Conservation (phyloP, 306 rosid species). For the Morella rubra region DNA sequence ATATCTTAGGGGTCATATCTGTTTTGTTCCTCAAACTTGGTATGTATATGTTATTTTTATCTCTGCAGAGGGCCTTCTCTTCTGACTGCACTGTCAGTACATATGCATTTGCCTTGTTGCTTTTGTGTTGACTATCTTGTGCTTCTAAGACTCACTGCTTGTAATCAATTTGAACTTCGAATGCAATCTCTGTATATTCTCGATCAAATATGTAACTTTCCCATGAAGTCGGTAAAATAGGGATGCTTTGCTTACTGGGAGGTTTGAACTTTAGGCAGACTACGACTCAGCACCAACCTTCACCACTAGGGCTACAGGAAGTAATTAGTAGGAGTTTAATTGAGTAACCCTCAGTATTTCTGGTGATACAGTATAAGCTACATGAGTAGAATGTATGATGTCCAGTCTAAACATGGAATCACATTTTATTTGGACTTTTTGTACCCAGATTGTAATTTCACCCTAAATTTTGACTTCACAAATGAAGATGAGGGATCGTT, state of each 20-base stretch:
- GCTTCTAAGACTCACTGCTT: not conserved
- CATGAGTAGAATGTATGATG: not conserved
- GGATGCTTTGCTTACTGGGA: not conserved
- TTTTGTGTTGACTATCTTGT: not conserved
- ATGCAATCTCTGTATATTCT: not conserved
- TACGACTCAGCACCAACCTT: not conserved
- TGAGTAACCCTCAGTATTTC: not conserved
- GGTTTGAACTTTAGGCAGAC: not conserved
- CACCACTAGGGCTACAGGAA: not conserved
- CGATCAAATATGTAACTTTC: not conserved
- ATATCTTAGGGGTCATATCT: conserved; percentile 63
- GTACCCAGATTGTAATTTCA: not conserved
- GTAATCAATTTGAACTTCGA: not conserved
- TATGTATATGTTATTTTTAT: conserved; percentile 33
- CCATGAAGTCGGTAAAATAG: not conserved
- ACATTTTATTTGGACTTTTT: not conserved
- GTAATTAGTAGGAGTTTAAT: not conserved
- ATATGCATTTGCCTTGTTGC: not conserved
- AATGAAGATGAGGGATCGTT: not conserved
- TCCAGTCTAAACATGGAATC: not conserved
- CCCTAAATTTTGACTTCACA: not conserved
- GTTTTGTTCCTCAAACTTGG: conserved; percentile 76
- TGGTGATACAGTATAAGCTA: not conserved
- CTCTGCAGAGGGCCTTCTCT: not conserved
- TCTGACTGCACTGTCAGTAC: not conserved